A percentile compares a stretch with the other conserved stretches of the same genome.
These are phyloP conservation scores for Cladosporium colombiae DNA, from an alignment of 2,329 filamentous ascomycete species.

Conservation along the genomic window DNA sequence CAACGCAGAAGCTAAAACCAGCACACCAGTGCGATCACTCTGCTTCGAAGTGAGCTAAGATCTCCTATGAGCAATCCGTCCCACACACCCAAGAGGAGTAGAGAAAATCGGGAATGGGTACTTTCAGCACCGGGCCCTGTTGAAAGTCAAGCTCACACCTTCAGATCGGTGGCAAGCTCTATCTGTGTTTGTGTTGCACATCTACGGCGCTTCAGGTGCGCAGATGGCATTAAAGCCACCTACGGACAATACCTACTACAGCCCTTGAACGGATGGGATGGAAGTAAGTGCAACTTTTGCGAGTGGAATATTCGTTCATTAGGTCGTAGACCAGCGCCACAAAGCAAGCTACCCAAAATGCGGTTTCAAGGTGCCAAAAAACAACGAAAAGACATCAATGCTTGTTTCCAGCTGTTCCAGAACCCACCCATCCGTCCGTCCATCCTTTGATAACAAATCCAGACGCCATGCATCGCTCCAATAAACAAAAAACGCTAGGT, in stretches of 20 bases:
- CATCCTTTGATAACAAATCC: neutral
- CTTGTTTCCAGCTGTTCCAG: neutral
- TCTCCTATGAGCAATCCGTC: neutral
- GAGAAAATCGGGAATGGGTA: neutral
- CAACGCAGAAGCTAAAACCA: neutral
- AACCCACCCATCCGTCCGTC: neutral
- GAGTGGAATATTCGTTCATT: neutral
- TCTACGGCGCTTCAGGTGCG: too few species aligned
- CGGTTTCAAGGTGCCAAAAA: neutral
- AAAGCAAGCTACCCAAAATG: neutral
- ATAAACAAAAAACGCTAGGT: neutral
- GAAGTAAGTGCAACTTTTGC: neutral
- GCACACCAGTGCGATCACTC: neutral
- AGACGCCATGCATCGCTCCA: slow-evolving; percentile 2
- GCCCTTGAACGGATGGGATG: neutral
- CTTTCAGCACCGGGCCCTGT: neutral
- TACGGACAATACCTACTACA: neutral
- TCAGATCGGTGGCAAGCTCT: neutral
- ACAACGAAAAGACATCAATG: neutral
- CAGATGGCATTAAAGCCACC: neutral
- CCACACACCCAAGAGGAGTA: neutral
- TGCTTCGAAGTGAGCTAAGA: neutral
- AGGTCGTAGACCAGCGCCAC: slow-evolving; percentile 3
- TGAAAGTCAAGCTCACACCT: neutral
- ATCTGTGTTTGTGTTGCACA: too few species aligned